Evolutionary conservation across 2,329 filamentous ascomycete species (phyloP), one percentile per base, ranked within the genome.

Genomic region (Leptographium procerum): DNA sequence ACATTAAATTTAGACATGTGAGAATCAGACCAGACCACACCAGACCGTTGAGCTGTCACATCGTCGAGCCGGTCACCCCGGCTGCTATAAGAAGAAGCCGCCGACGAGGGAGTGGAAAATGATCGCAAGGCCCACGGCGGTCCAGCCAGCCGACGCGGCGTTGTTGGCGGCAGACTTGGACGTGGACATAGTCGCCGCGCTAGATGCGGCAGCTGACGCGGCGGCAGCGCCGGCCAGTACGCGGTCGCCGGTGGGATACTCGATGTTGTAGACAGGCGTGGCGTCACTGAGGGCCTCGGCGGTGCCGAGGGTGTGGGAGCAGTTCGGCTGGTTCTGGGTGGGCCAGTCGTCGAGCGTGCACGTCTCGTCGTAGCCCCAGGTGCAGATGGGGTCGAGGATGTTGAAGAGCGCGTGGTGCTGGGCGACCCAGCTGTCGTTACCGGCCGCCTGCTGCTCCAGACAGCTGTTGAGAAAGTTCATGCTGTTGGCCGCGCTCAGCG

Each of bases 401-500:
- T 83, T 82, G 67, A 74, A 79, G 16, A 79, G 66, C 1, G 71
- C 70, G 64, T 76, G 72, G 66, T 82, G 76, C 4, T 73, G 59
- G 26, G 69, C 75, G 13, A 81, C 75, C 76, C 76, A 82, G 62
- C 70, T 75, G 58, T 66, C 63, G 4, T 60, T 57, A 56, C 60
- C 61, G 43, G 58, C 62, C 0, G 56, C 55, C 8, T 69, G 61
- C 34, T 69, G 64, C 43, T 65, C 70, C 40, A 77, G 68, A 61
- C 78, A 81, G 62, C 69, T 73, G 13, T 69, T 68, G n/a, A 81
- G 66, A 57, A 73, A 81, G 65, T 80, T 78, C 72, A 80, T 79
- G 71, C 73, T 76, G 67, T 79, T 80, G 59, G 76, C 66, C 0
- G 77, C 78, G 65, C 73, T 65, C n/a, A 70, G 61, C 19, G 67